Conservation (phyloP, 108 stramenopile species). For the Nannochloropsis oceanica region DNA sequence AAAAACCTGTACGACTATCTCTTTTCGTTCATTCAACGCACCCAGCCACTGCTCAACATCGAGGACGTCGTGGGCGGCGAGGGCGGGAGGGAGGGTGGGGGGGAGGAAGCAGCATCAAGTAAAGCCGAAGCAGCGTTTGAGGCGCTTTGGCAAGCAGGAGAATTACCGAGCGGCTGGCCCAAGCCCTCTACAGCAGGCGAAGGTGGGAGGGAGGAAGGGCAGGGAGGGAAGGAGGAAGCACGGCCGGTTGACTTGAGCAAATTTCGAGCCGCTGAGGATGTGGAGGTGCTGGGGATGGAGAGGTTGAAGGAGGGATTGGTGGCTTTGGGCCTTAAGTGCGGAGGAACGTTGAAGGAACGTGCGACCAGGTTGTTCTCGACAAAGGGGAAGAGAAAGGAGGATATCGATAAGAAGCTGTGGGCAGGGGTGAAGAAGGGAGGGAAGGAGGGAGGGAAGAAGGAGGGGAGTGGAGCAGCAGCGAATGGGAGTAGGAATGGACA, state of each 20-base stretch:
- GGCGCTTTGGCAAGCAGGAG: not conserved
- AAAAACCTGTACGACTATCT: conserved; percentile 8
- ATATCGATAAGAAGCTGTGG: conserved; percentile 57
- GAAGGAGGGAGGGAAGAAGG: not conserved
- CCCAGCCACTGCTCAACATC: conserved; percentile 11
- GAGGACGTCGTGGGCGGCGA: not conserved
- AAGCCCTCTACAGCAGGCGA: not conserved
- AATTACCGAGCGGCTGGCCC: not conserved
- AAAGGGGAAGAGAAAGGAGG: conserved; percentile 61
- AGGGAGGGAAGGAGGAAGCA: not conserved
- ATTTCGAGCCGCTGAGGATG: conserved; percentile 29
- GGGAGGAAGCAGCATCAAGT: not conserved
- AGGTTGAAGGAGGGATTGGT: conserved; percentile 64
- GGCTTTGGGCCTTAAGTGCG: conserved; percentile 82
- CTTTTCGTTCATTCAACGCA: not conserved
- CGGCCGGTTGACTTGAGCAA: not conserved
- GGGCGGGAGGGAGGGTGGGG: not conserved
- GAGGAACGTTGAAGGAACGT: conserved; percentile 68
- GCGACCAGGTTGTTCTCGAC: conserved; percentile 72
- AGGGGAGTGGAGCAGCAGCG: conserved; percentile 6
- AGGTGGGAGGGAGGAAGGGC: not conserved
- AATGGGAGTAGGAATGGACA: not conserved
- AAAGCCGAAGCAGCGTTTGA: conserved; percentile 1
- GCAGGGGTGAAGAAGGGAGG: conserved; percentile 44
- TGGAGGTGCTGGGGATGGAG: conserved; percentile 54